A percentile compares a stretch with the other conserved stretches of the same genome.
Conservation (phyloP, 345 rosid genomes). For the Viola odorata region DNA sequence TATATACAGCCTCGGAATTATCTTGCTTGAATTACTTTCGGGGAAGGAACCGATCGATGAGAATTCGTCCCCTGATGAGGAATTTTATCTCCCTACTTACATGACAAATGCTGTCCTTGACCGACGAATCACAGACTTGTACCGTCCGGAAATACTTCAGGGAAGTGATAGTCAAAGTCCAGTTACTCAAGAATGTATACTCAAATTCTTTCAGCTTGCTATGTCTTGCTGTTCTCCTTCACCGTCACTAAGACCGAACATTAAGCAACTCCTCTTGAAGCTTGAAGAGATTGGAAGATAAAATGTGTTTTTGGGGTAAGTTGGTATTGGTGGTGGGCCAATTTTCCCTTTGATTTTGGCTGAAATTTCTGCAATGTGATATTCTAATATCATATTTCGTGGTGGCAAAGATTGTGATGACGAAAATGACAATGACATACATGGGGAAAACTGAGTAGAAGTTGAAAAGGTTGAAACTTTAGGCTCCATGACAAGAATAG, state of each 20-base stretch:
- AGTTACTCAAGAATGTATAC: slow-evolving; percentile 53
- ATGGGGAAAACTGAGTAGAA: slow-evolving; percentile 5
- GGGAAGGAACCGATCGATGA: slow-evolving; percentile 67
- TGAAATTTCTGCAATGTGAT: slow-evolving; percentile 5
- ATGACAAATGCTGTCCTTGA: slow-evolving; percentile 60
- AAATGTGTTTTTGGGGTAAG: slow-evolving; percentile 8
- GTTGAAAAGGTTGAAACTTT: slow-evolving; percentile 4
- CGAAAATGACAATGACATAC: slow-evolving; percentile 7
- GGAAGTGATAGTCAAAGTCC: slow-evolving; percentile 23
- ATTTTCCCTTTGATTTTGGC: slow-evolving; percentile 15
- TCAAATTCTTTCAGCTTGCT: slow-evolving; percentile 70
- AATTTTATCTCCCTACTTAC: slow-evolving; percentile 58
- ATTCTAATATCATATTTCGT: slow-evolving; percentile 1
- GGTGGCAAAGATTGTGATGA: neutral
- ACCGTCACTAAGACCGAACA: slow-evolving; percentile 72
- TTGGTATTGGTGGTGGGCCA: slow-evolving; percentile 11
- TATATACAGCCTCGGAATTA: slow-evolving; percentile 68
- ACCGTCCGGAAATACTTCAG: slow-evolving; percentile 55
- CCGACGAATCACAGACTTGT: slow-evolving; percentile 51
- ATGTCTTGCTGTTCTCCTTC: slow-evolving; percentile 86
- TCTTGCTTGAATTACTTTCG: slow-evolving; percentile 70
- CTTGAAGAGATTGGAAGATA: slow-evolving; percentile 63
- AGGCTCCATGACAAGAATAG: slow-evolving; percentile 14
- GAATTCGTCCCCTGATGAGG: slow-evolving; percentile 55
- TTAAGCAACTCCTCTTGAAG: slow-evolving; percentile 53